These are phyloP conservation scores for Alternaria metachromatica DNA, from an alignment of 2,329 filamentous ascomycete species.

Conservation along the genomic window DNA sequence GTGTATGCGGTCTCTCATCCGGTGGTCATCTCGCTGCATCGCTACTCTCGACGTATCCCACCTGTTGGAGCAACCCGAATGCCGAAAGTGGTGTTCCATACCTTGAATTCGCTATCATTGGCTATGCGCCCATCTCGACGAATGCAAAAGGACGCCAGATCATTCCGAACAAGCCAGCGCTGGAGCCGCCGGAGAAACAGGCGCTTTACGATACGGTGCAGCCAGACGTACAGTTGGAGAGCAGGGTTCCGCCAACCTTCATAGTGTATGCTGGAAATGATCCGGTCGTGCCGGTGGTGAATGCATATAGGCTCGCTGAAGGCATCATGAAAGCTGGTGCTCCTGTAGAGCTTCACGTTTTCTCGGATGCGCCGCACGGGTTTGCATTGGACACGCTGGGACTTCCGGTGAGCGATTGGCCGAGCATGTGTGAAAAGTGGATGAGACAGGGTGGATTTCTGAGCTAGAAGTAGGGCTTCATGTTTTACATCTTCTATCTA, in stretches of 20 bases:
- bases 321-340: slow-evolving; percentile 12
- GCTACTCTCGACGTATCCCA: slow-evolving; percentile 20
- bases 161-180: slow-evolving; percentile 18
- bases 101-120: slow-evolving; percentile 23
- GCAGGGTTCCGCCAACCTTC: slow-evolving; percentile 16
- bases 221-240: slow-evolving; percentile 23
- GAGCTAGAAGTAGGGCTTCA: no score
- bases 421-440: slow-evolving; percentile 24
- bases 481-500: no score
- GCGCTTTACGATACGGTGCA: slow-evolving; percentile 25
- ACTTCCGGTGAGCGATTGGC: slow-evolving; percentile 22
- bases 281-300: slow-evolving; percentile 22
- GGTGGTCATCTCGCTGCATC: slow-evolving; percentile 28
- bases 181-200: slow-evolving; percentile 25
- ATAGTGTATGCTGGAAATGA: slow-evolving; percentile 29
- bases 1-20: slow-evolving; percentile 24
- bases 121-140: slow-evolving; percentile 28
- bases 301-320: slow-evolving; percentile 27
- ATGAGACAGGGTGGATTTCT: no score
- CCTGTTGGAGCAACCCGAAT: neutral
- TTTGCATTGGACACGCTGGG: slow-evolving; percentile 25
- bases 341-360: slow-evolving; percentile 26
- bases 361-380: slow-evolving; percentile 28
- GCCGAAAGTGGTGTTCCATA: neutral
- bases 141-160: slow-evolving; percentile 26